These are phyloP conservation scores for Massarina eburnea DNA, from an alignment of 2,329 filamentous ascomycete genomes.

Conservation along the genomic window DNA sequence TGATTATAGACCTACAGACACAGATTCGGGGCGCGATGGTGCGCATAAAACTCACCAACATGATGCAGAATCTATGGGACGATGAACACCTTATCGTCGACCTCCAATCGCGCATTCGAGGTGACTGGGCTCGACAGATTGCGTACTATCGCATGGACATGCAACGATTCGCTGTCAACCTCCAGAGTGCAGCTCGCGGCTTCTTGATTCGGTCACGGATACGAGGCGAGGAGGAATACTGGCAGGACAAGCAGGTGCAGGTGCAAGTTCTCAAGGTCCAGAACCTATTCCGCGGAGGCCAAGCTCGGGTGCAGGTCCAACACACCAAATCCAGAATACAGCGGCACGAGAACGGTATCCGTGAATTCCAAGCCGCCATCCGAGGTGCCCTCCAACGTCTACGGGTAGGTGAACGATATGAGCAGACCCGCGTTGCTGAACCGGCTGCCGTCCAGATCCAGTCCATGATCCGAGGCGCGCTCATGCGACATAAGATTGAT, in stretches of 20 bases:
- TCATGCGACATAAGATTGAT: slow-evolving; percentile 61
- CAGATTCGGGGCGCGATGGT: slow-evolving; percentile 81
- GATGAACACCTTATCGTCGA: slow-evolving; percentile 76
- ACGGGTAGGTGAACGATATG: slow-evolving; percentile 55
- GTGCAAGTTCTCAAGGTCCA: slow-evolving; percentile 76
- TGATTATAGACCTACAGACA: slow-evolving; percentile 79
- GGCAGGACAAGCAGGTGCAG: slow-evolving; percentile 69
- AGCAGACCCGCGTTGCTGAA: slow-evolving; percentile 64
- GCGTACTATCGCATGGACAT: slow-evolving; percentile 80
- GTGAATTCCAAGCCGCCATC: slow-evolving; percentile 60
- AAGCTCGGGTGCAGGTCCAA: slow-evolving; percentile 49
- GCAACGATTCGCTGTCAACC: slow-evolving; percentile 73
- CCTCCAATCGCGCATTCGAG: slow-evolving; percentile 83
- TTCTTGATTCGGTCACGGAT: slow-evolving; percentile 70
- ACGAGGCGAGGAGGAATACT: slow-evolving; percentile 64
- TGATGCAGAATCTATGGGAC: slow-evolving; percentile 91
- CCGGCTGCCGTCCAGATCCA: slow-evolving; percentile 57
- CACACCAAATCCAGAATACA: slow-evolving; percentile 51
- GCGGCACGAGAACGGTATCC: slow-evolving; percentile 48
- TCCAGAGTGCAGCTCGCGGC: slow-evolving; percentile 80
- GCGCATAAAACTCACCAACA: slow-evolving; percentile 73
- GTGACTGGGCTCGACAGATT: slow-evolving; percentile 83
- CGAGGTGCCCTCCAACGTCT: slow-evolving; percentile 49
- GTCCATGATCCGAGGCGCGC: slow-evolving; percentile 64
- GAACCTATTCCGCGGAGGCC: slow-evolving; percentile 73